Evolutionary conservation across 2,329 filamentous ascomycete species (phyloP).

Genomic region (Cryoendolithus antarcticus): DNA sequence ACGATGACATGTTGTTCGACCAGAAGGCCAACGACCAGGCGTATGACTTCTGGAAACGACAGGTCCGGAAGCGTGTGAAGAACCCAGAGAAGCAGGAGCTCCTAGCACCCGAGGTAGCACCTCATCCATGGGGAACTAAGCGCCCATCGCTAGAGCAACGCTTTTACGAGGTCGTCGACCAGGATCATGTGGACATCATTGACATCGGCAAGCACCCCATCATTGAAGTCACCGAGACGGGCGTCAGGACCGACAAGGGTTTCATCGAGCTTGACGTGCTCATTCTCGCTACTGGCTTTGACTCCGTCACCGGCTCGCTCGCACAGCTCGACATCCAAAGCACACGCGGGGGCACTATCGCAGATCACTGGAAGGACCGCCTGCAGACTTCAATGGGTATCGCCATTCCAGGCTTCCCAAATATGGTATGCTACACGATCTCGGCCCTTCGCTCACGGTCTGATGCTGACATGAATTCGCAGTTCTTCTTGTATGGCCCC

Average conservation of each 20-base stretch:
- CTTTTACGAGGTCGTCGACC: constrained; percentile 35
- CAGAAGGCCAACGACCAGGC: constrained; percentile 29
- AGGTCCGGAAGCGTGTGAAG: constrained; percentile 28
- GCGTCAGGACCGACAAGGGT: constrained; percentile 30
- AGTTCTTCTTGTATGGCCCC: constrained; percentile 27
- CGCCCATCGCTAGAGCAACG: constrained; percentile 33
- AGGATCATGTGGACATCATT: constrained; percentile 29
- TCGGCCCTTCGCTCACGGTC: too few species aligned
- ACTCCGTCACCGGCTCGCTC: constrained; percentile 25
- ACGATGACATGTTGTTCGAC: constrained; percentile 27
- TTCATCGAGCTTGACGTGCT: constrained; percentile 32
- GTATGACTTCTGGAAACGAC: constrained; percentile 35
- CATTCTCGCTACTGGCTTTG: constrained; percentile 34
- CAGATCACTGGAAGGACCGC: constrained; percentile 31
- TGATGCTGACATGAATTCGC: too few species aligned
- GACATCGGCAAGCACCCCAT: constrained; percentile 32
- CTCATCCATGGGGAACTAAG: constrained; percentile 34
- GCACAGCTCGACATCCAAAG: constrained; percentile 25
- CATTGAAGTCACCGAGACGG: constrained; percentile 29
- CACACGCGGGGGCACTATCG: constrained; percentile 26
- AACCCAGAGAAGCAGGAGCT: constrained; percentile 33
- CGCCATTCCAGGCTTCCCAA: constrained; percentile 21
- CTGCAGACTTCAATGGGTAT: constrained; percentile 31
- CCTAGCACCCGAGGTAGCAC: constrained; percentile 29
- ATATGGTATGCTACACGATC: constrained; percentile 21